Evolutionary conservation across 164 flowering plant genomes (phyloP).

Genomic region (Echeveria elegans): DNA sequence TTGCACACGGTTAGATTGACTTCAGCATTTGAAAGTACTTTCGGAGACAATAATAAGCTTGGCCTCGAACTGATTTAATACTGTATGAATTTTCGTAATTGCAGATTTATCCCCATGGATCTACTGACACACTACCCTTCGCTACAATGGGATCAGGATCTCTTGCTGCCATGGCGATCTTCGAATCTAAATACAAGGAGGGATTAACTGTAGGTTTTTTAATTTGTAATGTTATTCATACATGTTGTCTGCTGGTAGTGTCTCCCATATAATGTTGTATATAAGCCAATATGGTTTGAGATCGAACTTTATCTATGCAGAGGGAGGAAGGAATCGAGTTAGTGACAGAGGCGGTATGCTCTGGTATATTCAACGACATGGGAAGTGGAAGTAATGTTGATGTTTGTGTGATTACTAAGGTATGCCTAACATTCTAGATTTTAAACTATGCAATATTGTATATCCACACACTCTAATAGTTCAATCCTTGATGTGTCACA

Average conservation of each 20-base stretch:
- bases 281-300: not conserved
- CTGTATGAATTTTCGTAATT: conserved; percentile 4
- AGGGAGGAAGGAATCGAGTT: conserved; percentile 82
- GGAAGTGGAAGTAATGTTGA: conserved; percentile 99
- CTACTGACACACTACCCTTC: conserved; percentile 91
- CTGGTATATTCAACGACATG: conserved; percentile 94
- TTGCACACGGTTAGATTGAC: conserved; percentile 73
- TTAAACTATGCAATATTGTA: not conserved
- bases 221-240: no score
- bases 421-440: conserved; percentile 17
- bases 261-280: not conserved
- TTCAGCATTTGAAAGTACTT: not conserved
- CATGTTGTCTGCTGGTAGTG: not conserved
- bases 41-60: not conserved
- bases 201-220: conserved; percentile 29
- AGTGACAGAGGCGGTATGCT: conserved; percentile 73
- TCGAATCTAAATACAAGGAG: conserved; percentile 80
- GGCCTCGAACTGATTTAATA: not conserved
- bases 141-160: conserved; percentile 99
- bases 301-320: conserved; percentile 28
- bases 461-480: not conserved
- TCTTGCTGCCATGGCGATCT: conserved; percentile 93
- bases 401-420: conserved; percentile 94
- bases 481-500: not conserved
- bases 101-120: conserved; percentile 98